A percentile compares a stretch with the other conserved stretches of the same genome.
phyloP scores from a whole-genome alignment of 2,329 filamentous ascomycete species.

The Venturia pyrina region DNA sequence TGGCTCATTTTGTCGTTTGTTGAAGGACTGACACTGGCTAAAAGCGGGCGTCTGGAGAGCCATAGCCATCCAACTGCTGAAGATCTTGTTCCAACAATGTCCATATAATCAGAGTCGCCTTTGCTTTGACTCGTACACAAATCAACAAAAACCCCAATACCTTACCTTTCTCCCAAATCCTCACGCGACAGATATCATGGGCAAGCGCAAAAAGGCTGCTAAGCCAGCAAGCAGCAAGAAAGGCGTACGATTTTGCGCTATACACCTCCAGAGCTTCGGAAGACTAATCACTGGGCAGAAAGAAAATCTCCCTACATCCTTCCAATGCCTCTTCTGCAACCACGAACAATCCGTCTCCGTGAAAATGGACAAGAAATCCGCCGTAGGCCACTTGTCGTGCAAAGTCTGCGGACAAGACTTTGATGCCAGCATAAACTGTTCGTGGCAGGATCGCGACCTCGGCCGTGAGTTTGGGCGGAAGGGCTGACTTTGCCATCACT shows the following conservation, averaged over 20 bases:
- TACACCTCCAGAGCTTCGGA: background rate
- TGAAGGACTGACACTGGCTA: background rate
- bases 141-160: background rate
- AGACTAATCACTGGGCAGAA: constrained; percentile 22
- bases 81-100: background rate
- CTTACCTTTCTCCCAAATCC: background rate
- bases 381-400: constrained; percentile 76
- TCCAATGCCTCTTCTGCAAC: constrained; percentile 97
- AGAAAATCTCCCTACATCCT: constrained; percentile 69
- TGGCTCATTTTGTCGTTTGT: background rate
- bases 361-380: constrained; percentile 87
- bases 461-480: background rate
- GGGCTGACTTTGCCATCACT: background rate
- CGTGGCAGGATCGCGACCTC: constrained; percentile 21
- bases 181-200: constrained; percentile 6
- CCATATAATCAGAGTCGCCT: background rate
- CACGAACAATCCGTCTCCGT: constrained; percentile 88
- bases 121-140: background rate
- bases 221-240: constrained; percentile 11
- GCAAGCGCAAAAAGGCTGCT: constrained; percentile 13
- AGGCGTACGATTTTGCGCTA: background rate
- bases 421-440: constrained; percentile 88
- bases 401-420: constrained; percentile 91
- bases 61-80: background rate
- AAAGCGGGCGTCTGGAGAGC: background rate